Base-by-base conservation (phyloP, 768 basidiomycete species). In the Dendrothele bispora region DNA sequence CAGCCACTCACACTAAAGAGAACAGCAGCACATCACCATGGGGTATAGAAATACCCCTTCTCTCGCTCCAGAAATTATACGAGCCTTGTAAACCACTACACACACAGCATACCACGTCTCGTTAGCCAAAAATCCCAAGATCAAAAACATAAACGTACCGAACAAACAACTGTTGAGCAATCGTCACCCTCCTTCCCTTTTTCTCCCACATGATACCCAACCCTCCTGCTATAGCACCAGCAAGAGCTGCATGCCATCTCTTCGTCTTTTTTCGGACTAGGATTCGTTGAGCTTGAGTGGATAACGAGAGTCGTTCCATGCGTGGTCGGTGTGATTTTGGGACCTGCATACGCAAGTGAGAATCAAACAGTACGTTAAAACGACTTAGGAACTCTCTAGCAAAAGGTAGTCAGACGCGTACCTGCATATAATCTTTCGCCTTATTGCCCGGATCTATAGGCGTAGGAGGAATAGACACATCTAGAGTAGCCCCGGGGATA, bases 91-190 rank as follows among this genome's bases (percentile, higher is more conserved):
- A 71, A 3, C 95, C 94, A 39, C 93, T 91, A 41, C 45, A 21
- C 34, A 28, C 26, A 20, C 18, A 40, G 46, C 41, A n/a, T n/a
- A n/a, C n/a, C n/a, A n/a, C n/a, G n/a, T n/a, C n/a, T n/a, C n/a
- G n/a, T n/a, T n/a, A n/a, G 43, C 30, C 20, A 20, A 21, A 39
- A 10, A 22, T 21, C 6, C 14, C 3, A 32, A 20, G 28, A 39
- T 25, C 14, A 6, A 5, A 27, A 43, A 20, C 24, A 27, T 17
- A 41, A 24, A 69, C 83, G 41, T 48, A 84, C 91, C 92, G 81
- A 43, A 95, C 92, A 67, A 95, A 91, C 56, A 94, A 61, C 65
- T 95, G 93, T 57, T 95, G 91, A 0, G 87, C 87, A 52, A 94
- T 87, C 15, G 79, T 77, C 14, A 73, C 66, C 48, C 89, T 71